Evolutionary conservation across 371 early-diverging fungal genomes (phyloP), one percentile per base, ranked within the genome.

Genomic region (Mucor saturninus): DNA sequence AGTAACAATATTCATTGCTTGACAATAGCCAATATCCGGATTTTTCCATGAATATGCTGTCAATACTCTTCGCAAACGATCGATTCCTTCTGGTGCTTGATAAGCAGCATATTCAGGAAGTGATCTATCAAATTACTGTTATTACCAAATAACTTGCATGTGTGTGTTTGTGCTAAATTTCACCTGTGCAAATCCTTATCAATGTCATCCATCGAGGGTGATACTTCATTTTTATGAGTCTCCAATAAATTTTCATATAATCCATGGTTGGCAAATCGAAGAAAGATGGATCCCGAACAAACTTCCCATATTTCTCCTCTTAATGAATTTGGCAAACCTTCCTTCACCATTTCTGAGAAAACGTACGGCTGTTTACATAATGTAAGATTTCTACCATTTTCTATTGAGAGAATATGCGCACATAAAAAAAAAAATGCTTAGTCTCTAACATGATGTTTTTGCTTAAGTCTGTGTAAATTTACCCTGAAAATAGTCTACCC

Each of bases 1-100:
- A 14, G 94, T 93, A 3, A 98, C 93, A 74, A 98, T 95, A 74
- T 98, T 98, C 99, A 98, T 98, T 1, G 99, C 98, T 73, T 98
- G 98, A 70, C 98, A 98, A 74, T 98, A 98, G 6, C 99, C 99
- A 45, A 98, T 88, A 68, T 95, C 95, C 0, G 93, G 89, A 69
- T 94, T 87, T 54, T 88, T 89, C 88, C 90, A 89, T 42, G 93
- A 86, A 67, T 95, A 95, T 0, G 95, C 93, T 49, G 84, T 87
- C 39, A 98, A 80, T 5, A 98, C 98, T 21, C 95, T 82, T 5
- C 99, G 88, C 54, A 98, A 80, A 10, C 93, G 83, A 38, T 91
- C 84, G 57, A 98, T 98, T 0, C 99, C 99, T 68, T 97, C 91
- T 30, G 83, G 83, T 1, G 83, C 86, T 74, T 97, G 97, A 74